Evolutionary conservation across 2,329 filamentous ascomycete genomes (phyloP).

Genomic region (Emergomyces orientalis): DNA sequence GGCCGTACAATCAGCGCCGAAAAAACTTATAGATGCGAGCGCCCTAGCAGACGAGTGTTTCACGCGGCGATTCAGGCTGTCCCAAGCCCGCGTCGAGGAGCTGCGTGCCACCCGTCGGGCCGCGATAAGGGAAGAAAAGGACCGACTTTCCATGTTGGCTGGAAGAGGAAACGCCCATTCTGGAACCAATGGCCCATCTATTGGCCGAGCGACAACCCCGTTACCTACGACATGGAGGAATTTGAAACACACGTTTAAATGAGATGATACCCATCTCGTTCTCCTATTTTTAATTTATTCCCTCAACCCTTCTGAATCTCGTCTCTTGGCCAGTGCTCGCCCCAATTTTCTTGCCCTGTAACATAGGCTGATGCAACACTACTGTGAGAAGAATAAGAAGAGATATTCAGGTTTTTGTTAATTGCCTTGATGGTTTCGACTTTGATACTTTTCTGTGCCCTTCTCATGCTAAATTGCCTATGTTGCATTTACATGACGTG

Average conservation of each 20-base stretch:
- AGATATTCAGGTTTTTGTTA: background rate
- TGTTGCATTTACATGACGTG: background rate
- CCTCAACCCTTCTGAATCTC: background rate
- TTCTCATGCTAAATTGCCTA: background rate
- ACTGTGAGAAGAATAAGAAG: background rate
- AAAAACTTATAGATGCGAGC: conserved; percentile 73
- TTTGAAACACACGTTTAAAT: conserved; percentile 19
- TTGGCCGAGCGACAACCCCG: conserved; percentile 9
- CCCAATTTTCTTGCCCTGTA: background rate
- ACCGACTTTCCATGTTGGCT: conserved; percentile 29
- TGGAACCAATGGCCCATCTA: conserved; percentile 9
- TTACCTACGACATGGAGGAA: conserved; percentile 13
- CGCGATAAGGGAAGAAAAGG: conserved; percentile 34
- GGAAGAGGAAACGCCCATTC: conserved; percentile 9
- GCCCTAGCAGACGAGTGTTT: conserved; percentile 74
- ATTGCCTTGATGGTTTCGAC: background rate
- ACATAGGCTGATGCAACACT: background rate
- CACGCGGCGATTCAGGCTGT: conserved; percentile 67
- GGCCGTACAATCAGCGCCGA: conserved; percentile 77
- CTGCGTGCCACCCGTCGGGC: conserved; percentile 60
- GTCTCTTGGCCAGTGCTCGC: background rate
- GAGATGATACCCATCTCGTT: conserved; percentile 13
- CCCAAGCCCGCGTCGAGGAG: conserved; percentile 71
- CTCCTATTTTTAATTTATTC: conserved; percentile 9
- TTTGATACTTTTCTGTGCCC: background rate